These are phyloP conservation scores for Apiospora phragmitis DNA, from an alignment of 2,329 filamentous ascomycete genomes.

Conservation along the genomic window DNA sequence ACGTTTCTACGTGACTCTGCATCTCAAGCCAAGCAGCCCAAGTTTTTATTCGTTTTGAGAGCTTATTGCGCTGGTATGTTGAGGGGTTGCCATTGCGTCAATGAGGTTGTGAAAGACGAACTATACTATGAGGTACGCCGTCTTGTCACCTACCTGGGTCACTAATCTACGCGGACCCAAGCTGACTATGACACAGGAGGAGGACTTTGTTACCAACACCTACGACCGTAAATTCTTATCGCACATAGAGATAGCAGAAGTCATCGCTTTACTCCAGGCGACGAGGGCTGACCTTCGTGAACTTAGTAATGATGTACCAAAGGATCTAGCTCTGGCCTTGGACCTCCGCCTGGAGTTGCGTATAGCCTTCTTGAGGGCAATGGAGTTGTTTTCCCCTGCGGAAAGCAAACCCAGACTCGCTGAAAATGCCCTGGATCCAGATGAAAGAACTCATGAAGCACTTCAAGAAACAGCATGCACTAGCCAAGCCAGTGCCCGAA, in stretches of 20 bases:
- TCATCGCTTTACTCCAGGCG: constrained; percentile 52
- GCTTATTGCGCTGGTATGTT: constrained; percentile 85
- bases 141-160: background rate
- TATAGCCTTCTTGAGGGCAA: constrained; percentile 58
- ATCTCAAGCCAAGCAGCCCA: constrained; percentile 30
- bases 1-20: constrained; percentile 48
- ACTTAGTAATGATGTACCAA: constrained; percentile 23
- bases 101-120: constrained; percentile 75
- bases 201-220: constrained; percentile 93
- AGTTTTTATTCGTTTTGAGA: constrained; percentile 66
- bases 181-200: constrained; percentile 60
- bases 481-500: constrained; percentile 68
- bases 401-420: constrained; percentile 43
- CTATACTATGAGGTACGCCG: constrained; percentile 80
- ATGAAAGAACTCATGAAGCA: constrained; percentile 51
- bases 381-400: constrained; percentile 49
- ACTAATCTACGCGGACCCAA: background rate
- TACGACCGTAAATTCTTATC: constrained; percentile 79
- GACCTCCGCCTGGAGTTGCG: constrained; percentile 66
- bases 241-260: constrained; percentile 56
- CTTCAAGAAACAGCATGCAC: constrained; percentile 59
- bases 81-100: constrained; percentile 79
- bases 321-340: constrained; percentile 55
- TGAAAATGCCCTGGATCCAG: constrained; percentile 52
- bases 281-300: constrained; percentile 39